phyloP scores from a whole-genome alignment of 2,329 filamentous ascomycete species.

The Aspergillus fischeri region DNA sequence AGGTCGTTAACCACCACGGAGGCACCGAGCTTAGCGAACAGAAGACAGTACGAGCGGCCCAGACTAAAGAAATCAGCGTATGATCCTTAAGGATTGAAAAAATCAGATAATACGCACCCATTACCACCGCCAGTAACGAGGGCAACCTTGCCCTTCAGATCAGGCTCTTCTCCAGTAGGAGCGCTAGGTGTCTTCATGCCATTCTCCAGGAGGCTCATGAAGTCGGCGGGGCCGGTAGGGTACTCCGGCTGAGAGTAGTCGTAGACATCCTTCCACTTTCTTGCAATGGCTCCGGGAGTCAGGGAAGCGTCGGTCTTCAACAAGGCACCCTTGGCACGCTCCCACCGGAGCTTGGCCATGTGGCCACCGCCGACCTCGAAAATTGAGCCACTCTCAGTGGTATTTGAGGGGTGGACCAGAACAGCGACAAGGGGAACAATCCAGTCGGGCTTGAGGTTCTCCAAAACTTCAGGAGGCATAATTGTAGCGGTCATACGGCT shows the following conservation, averaged over 20 bases:
- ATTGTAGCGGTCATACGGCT: slow-evolving; percentile 94
- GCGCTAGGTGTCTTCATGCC: slow-evolving; percentile 73
- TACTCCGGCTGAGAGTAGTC: slow-evolving; percentile 84
- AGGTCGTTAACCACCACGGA: slow-evolving; percentile 93
- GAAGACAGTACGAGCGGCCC: slow-evolving; percentile 82
- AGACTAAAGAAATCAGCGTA: slow-evolving; percentile 53
- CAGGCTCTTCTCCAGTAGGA: slow-evolving; percentile 66
- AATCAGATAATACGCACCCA: slow-evolving; percentile 49
- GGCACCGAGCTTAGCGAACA: slow-evolving; percentile 79
- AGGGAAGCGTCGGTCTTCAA: slow-evolving; percentile 84
- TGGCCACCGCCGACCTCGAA: slow-evolving; percentile 93
- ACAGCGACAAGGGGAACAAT: slow-evolving; percentile 88
- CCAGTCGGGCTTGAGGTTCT: slow-evolving; percentile 86
- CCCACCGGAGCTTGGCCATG: slow-evolving; percentile 90
- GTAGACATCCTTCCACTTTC: slow-evolving; percentile 82
- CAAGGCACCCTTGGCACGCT: slow-evolving; percentile 82
- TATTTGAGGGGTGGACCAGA: slow-evolving; percentile 81
- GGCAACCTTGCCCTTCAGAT: slow-evolving; percentile 81
- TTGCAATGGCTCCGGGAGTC: slow-evolving; percentile 80
- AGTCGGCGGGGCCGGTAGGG: slow-evolving; percentile 81
- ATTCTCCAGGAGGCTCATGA: slow-evolving; percentile 78
- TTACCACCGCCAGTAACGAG: slow-evolving; percentile 84
- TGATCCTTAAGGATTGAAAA: background rate
- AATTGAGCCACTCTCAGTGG: slow-evolving; percentile 76
- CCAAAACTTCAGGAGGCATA: slow-evolving; percentile 89